Conservation (phyloP, 2,329 filamentous ascomycete species). For the Microcyclosporella mali region DNA sequence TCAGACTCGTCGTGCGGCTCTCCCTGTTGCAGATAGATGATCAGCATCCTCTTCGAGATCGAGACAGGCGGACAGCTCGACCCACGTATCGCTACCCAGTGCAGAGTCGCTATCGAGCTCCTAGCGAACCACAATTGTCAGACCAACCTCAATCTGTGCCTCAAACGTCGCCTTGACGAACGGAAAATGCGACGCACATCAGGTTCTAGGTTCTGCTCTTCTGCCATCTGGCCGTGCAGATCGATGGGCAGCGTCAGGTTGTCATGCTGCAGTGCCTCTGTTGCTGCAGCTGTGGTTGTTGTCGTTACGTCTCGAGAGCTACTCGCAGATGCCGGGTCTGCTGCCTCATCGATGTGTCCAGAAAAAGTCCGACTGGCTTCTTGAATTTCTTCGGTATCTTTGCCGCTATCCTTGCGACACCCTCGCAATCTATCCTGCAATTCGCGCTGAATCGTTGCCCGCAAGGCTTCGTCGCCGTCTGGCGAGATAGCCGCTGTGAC, state of each 20-base stretch:
- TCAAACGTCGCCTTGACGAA: not conserved
- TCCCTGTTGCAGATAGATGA: slow-evolving; percentile 17
- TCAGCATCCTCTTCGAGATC: no score
- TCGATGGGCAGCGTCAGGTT: slow-evolving; percentile 3
- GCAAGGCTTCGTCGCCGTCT: slow-evolving; percentile 2
- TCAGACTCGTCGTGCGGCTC: slow-evolving; percentile 31
- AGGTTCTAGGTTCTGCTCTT: slow-evolving; percentile 33
- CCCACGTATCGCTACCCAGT: slow-evolving; percentile 32
- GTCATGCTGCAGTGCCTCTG: not conserved
- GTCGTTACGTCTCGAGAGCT: no score
- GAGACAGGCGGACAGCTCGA: slow-evolving; percentile 2
- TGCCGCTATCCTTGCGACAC: slow-evolving; percentile 4
- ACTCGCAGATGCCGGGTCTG: not conserved
- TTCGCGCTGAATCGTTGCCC: slow-evolving; percentile 13
- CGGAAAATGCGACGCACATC: slow-evolving; percentile 27
- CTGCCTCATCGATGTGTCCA: not conserved
- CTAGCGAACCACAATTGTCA: slow-evolving; percentile 15
- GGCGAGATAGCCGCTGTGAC: not conserved
- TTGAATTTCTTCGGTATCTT: not conserved
- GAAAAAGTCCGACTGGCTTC: no score
- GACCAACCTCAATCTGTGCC: not conserved
- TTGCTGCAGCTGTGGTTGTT: not conserved
- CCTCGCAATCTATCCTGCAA: slow-evolving; percentile 14
- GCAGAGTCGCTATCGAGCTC: slow-evolving; percentile 32
- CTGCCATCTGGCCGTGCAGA: slow-evolving; percentile 23